A percentile compares a stretch with the other conserved stretches of the same genome.
Conservation (phyloP, 805 yeast genomes). For the Priceomyces castillae region DNA sequence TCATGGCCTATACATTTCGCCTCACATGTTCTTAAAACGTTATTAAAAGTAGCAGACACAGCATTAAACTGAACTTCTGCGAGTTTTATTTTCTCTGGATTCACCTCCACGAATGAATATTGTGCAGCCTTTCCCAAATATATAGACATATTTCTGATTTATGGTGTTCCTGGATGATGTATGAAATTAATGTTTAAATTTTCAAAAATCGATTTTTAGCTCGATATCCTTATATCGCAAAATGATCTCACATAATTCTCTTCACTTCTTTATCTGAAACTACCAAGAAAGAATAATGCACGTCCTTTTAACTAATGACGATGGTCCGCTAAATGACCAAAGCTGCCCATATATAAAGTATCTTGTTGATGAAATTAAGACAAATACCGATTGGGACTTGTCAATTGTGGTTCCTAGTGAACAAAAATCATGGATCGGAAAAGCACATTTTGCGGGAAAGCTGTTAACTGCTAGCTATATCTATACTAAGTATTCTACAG, state of each 20-base stretch:
- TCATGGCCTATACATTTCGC: conserved; percentile 81
- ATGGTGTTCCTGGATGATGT: neutral
- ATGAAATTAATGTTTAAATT: neutral
- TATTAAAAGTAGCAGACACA: conserved; percentile 53
- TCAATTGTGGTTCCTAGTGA: conserved; percentile 85
- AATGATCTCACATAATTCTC: neutral
- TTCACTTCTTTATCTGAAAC: too few species aligned
- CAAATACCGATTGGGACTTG: conserved; percentile 76
- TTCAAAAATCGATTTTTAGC: neutral
- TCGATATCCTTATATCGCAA: neutral
- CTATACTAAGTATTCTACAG: conserved; percentile 48
- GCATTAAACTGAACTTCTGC: conserved; percentile 72
- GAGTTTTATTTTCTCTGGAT: conserved; percentile 56
- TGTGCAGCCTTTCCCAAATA: conserved; percentile 51
- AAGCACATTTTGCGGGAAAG: conserved; percentile 88
- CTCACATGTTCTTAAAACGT: conserved; percentile 60
- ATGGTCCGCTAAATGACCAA: conserved; percentile 83
- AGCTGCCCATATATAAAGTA: conserved; percentile 84
- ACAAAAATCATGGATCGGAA: conserved; percentile 93
- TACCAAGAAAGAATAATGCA: conserved; percentile 32
- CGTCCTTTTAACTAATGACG: conserved; percentile 80
- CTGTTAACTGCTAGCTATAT: conserved; percentile 59
- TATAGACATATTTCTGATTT: conserved; percentile 50
- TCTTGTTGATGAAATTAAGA: conserved; percentile 65
- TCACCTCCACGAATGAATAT: conserved; percentile 46